Evolutionary conservation across 495 filamentous ascomycete genomes (phyloP), one percentile per base, ranked within the genome.

Genomic region (Aspergillus taichungensis): DNA sequence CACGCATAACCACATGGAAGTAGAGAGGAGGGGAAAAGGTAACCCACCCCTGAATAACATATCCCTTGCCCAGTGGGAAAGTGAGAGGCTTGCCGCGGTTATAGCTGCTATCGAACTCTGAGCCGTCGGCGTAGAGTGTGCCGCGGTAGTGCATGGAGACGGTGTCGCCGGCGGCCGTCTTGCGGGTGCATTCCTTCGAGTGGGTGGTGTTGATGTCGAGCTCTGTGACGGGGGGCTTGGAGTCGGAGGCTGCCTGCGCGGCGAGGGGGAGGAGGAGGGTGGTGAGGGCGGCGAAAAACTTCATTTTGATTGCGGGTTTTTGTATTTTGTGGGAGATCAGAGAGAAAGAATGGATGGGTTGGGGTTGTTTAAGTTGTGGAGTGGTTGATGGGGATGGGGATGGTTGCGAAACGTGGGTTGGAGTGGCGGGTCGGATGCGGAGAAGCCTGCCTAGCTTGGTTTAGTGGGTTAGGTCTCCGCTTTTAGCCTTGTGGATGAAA

Each of bases 141-240:
- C 91, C 91, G 30, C 78, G 74, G 69, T 97, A 97, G 71, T 97
- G 85, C 47, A 96, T 88, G 31, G 71, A 66, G 53, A 97, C 83
- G 37, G 62, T 79, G 67, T 95, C 88, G 56, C 88, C 88, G 33
- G 72, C 77, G 52, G 78, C 52, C 29, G 87, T 83, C 62, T 85
- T 88, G 59, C 87, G 85, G 27, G 66, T 70, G 67, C 84, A 88
- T 39, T 82, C 75, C 56, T 87, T 80, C 14, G 76, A 64, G 46
- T 82, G 72, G 33, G 85, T 89, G 47, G 80, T 76, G 50, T 94
- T 82, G 66, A 94, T 86, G 57, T 77, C 71, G 47, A 94, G 76
- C 9, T 71, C 68, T 27, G 78, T 73, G 46, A 72, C 68, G 44
- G 55, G 49, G 45, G 59, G 56, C 24, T 61, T 40, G 41, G 78